Evolutionary conservation across 1,139 yeast species (phyloP).

Genomic region (Taphrina pruni): DNA sequence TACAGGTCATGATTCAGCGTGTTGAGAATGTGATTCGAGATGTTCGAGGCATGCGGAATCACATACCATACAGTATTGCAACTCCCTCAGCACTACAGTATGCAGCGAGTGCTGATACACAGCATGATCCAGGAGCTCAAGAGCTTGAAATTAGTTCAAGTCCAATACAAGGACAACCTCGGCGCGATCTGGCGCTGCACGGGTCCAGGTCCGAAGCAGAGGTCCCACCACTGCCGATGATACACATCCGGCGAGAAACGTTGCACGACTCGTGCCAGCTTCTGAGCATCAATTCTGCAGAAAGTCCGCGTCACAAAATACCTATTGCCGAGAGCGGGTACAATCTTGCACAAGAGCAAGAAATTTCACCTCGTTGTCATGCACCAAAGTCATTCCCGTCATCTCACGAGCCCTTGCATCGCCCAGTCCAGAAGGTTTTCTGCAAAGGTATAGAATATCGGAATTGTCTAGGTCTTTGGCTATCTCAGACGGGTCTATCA

Average conservation of each 20-base stretch:
- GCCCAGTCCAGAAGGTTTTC: not conserved
- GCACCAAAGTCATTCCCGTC: not conserved
- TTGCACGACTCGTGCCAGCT: too few species aligned
- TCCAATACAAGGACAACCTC: too few species aligned
- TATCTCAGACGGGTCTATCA: conserved; percentile 6
- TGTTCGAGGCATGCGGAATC: not conserved
- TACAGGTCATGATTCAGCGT: not conserved
- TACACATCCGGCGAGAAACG: too few species aligned
- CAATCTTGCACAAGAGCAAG: not conserved
- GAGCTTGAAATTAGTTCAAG: conserved; percentile 1
- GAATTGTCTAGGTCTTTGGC: conserved; percentile 34
- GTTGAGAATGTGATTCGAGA: not conserved
- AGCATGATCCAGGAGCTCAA: not conserved
- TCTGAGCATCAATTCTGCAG: too few species aligned
- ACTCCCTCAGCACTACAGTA: not conserved
- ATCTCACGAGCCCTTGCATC: conserved; percentile 19
- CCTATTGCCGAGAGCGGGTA: too few species aligned
- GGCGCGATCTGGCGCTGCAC: too few species aligned
- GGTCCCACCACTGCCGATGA: too few species aligned
- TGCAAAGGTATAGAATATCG: conserved; percentile 26
- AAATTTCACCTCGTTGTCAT: not conserved
- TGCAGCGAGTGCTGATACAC: not conserved
- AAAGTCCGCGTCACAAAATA: too few species aligned
- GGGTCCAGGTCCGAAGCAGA: too few species aligned
- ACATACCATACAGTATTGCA: not conserved